Evolutionary conservation across 83 land plant species (phyloP).

Genomic region (Larix sibirica): DNA sequence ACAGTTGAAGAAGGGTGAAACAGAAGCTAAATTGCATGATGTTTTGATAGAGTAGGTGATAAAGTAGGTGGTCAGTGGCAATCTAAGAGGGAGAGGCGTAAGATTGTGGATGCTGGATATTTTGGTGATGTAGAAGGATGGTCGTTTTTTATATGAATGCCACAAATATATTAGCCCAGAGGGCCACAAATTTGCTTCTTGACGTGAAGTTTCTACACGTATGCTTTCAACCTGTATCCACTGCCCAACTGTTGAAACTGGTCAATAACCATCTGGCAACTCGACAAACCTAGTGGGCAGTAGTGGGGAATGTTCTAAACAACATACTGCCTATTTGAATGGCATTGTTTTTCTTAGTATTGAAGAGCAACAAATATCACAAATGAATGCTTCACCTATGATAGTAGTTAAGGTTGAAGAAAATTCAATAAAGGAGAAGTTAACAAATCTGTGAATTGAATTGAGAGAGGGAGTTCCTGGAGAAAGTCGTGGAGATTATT

Average conservation of each 20-base stretch:
- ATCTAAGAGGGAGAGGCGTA: too few species aligned
- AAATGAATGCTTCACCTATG: not conserved
- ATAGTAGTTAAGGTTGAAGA: not conserved
- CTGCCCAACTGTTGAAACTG: not conserved
- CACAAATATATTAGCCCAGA: conserved; percentile 33
- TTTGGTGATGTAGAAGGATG: too few species aligned
- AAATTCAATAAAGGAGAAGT: not conserved
- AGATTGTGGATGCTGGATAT: too few species aligned
- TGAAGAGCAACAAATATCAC: not conserved
- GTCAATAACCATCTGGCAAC: not conserved
- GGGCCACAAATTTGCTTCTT: conserved; percentile 49
- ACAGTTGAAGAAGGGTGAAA: too few species aligned
- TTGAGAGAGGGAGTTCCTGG: too few species aligned
- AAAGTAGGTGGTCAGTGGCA: too few species aligned
- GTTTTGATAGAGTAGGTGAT: too few species aligned
- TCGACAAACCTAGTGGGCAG: not conserved
- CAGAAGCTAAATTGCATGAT: too few species aligned
- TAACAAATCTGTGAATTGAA: too few species aligned
- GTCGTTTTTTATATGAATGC: too few species aligned
- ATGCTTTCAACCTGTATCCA: conserved; percentile 31
- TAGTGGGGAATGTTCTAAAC: not conserved
- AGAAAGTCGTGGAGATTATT: too few species aligned
- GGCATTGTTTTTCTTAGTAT: not conserved
- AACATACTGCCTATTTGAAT: not conserved
- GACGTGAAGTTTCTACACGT: conserved; percentile 47